Percentiles rank a stretch among this genome's conserved stretches.
Conservation (phyloP, 1,139 yeast species). For the Yamadazyma epiphylla region DNA sequence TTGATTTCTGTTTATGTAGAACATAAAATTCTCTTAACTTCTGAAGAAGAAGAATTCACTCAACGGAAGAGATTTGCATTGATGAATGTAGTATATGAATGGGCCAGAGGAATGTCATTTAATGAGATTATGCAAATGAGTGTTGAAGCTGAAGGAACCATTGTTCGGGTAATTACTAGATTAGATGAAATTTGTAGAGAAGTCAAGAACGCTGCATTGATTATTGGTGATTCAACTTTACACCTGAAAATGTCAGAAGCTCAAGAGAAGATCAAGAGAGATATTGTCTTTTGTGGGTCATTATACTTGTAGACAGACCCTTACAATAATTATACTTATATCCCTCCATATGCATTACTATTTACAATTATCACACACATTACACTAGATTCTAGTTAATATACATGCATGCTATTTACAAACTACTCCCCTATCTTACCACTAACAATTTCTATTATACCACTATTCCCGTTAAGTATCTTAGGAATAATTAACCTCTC, state of each 20-base stretch:
- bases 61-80: constrained; percentile 85
- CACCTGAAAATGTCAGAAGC: constrained; percentile 89
- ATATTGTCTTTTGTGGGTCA: constrained; percentile 95
- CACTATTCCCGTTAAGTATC: constrained; percentile 26
- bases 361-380: neutral
- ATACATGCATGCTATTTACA: constrained; percentile 1
- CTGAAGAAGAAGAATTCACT: constrained; percentile 81
- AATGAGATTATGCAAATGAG: constrained; percentile 86
- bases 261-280: constrained; percentile 92
- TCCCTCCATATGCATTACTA: too few relatives aligned
- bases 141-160: constrained; percentile 93
- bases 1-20: constrained; percentile 60
- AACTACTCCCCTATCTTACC: too few relatives aligned
- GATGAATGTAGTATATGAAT: constrained; percentile 91
- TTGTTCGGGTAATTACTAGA: constrained; percentile 93
- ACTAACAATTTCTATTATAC: constrained; percentile 18
- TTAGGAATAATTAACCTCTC: constrained; percentile 26
- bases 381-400: neutral
- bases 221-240: constrained; percentile 86
- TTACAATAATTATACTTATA: too few relatives aligned
- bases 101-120: constrained; percentile 95
- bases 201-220: constrained; percentile 89
- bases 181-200: constrained; percentile 93
- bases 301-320: constrained; percentile 73
- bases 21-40: constrained; percentile 70